Conservation (phyloP, 495 filamentous ascomycete genomes). For the Talaromyces thailandensis region DNA sequence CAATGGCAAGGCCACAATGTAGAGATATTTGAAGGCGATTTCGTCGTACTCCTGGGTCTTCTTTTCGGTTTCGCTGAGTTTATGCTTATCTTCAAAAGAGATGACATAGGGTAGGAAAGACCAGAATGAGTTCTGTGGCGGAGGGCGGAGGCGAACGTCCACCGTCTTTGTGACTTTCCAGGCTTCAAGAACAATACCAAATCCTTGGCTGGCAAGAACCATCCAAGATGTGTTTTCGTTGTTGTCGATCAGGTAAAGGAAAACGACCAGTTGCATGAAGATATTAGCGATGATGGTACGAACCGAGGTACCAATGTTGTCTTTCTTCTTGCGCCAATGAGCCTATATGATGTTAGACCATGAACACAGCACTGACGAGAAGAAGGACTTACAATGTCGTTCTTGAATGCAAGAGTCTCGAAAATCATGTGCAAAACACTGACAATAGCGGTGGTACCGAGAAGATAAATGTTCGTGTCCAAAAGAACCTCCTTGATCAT, state of each 20-base stretch:
- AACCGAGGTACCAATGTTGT: conserved; percentile 90
- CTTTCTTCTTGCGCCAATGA: conserved; percentile 99
- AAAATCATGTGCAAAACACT: conserved; percentile 89
- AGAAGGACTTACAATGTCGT: conserved; percentile 61
- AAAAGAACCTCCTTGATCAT: conserved; percentile 90
- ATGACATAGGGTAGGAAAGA: conserved; percentile 75
- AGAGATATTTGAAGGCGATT: conserved; percentile 95
- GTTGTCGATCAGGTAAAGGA: conserved; percentile 97
- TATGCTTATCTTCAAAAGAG: conserved; percentile 92
- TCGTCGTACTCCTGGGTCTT: conserved; percentile 98
- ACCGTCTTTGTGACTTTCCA: conserved; percentile 99
- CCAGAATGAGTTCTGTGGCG: conserved; percentile 52
- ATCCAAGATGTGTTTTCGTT: conserved; percentile 97
- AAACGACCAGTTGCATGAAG: conserved; percentile 94
- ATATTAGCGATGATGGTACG: conserved; percentile 95
- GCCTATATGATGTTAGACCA: conserved; percentile 27
- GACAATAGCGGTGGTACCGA: conserved; percentile 75
- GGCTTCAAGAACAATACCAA: conserved; percentile 88
- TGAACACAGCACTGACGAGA: conserved; percentile 60
- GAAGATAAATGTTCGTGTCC: conserved; percentile 87
- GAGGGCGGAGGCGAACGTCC: conserved; percentile 71
- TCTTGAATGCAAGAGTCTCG: conserved; percentile 93
- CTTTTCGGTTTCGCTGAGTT: conserved; percentile 86
- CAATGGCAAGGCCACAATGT: conserved; percentile 81
- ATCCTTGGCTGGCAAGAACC: conserved; percentile 89